These are phyloP conservation scores for Plasmodium malariae DNA, from an alignment of 169 alveolate species.

Conservation along the genomic window DNA sequence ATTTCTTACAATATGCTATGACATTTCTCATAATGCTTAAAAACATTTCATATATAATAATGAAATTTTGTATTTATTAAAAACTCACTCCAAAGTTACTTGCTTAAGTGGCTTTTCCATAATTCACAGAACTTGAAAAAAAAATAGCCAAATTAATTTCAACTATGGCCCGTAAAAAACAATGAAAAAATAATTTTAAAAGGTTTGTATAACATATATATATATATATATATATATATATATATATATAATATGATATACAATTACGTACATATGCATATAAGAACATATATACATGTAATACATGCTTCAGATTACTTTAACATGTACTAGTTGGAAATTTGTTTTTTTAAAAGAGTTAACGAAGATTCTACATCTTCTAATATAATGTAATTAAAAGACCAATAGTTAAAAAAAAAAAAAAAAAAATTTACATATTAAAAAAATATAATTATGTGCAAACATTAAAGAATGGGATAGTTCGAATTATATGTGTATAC, in stretches of 20 bases:
- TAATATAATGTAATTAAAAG: background rate
- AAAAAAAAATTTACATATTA: background rate
- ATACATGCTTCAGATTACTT: background rate
- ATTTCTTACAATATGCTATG: background rate
- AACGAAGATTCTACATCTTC: conserved; percentile 16
- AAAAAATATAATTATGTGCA: conserved; percentile 18
- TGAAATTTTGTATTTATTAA: conserved; percentile 21
- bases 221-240: background rate
- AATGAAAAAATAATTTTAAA: too few relatives aligned
- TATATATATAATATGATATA: too few relatives aligned
- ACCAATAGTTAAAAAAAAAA: conserved; percentile 9
- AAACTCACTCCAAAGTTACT: conserved; percentile 72
- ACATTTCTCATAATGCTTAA: background rate
- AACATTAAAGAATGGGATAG: background rate
- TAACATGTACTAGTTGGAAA: background rate
- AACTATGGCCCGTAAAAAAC: too few relatives aligned
- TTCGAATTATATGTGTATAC: background rate
- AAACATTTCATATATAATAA: conserved; percentile 4
- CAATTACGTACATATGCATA: background rate
- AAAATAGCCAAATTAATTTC: background rate
- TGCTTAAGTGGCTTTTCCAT: conserved; percentile 63
- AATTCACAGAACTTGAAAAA: conserved; percentile 15
- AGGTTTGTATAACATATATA: background rate
- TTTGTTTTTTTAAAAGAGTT: conserved; percentile 1
- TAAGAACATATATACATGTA: background rate